phyloP scores from a whole-genome alignment of 2,329 filamentous ascomycete genomes.

The Periconia sp. region DNA sequence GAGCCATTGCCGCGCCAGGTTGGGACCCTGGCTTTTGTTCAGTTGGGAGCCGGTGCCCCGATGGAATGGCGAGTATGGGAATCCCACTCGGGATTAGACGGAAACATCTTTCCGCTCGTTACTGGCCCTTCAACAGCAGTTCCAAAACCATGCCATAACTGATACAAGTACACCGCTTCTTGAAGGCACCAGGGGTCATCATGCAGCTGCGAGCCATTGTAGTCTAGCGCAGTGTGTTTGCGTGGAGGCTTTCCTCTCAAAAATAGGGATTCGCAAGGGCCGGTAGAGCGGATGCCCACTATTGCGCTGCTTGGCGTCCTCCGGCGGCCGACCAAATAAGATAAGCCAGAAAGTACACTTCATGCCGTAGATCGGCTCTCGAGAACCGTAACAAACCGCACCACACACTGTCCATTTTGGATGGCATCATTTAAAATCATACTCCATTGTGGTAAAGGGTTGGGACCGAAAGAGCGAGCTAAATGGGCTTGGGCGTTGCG shows the following conservation, averaged over 20 bases:
- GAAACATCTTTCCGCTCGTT: background rate
- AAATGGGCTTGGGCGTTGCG: too few species aligned
- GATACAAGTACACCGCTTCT: slow-evolving; percentile 8
- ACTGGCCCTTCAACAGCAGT: background rate
- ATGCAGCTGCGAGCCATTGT: slow-evolving; percentile 1
- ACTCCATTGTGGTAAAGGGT: too few species aligned
- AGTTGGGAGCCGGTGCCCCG: background rate
- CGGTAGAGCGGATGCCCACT: background rate
- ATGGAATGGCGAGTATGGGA: background rate
- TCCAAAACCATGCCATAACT: background rate
- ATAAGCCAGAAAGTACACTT: background rate
- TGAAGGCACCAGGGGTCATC: slow-evolving; percentile 5
- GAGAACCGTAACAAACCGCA: too few species aligned
- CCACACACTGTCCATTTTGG: too few species aligned
- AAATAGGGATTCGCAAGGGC: background rate
- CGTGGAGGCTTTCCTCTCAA: background rate
- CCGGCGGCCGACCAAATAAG: background rate
- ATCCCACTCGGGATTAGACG: background rate
- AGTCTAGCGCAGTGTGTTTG: slow-evolving; percentile 1
- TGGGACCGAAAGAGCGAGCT: too few species aligned
- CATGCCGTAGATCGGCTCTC: background rate
- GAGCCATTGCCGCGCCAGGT: background rate
- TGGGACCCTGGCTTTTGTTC: background rate
- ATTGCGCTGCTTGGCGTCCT: background rate
- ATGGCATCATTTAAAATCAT: too few species aligned